A percentile compares a stretch with the other conserved stretches of the same genome.
phyloP scores from a whole-genome alignment of 2,329 filamentous ascomycete species.

The Arthrobotrys megalospora region DNA sequence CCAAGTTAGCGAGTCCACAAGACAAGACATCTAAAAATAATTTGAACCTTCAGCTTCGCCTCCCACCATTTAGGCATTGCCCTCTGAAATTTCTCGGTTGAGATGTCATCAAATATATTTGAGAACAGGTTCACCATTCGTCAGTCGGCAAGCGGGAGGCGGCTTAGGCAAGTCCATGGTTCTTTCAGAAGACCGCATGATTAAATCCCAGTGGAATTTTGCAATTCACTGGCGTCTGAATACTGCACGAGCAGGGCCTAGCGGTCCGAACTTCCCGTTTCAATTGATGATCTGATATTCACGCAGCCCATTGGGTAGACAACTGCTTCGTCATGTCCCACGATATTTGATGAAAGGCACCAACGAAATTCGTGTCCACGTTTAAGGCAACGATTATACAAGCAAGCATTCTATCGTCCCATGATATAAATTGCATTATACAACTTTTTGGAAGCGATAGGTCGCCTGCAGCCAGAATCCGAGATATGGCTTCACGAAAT shows the following conservation, averaged over 20 bases:
- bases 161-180: constrained; percentile 48
- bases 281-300: constrained; percentile 30
- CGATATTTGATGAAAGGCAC: neutral
- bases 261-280: constrained; percentile 57
- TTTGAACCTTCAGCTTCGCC: neutral
- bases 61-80: neutral
- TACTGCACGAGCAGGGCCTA: constrained; percentile 42
- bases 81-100: neutral
- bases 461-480: neutral
- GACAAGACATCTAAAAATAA: constrained; percentile 13
- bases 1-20: neutral
- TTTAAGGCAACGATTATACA: neutral
- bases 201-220: constrained; percentile 18
- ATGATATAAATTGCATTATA: constrained; percentile 9
- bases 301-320: constrained; percentile 15
- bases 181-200: constrained; percentile 30
- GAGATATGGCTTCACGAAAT: neutral
- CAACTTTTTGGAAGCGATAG: neutral
- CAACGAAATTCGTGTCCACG: constrained; percentile 2
- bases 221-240: constrained; percentile 30
- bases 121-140: neutral
- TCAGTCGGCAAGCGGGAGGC: constrained; percentile 39
- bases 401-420: constrained; percentile 2
- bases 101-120: neutral
- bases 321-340: neutral